Evolutionary conservation across 1,284 basidiomycete species (phyloP), one percentile per base, ranked within the genome.

Genomic region (Leccinum insolens): DNA sequence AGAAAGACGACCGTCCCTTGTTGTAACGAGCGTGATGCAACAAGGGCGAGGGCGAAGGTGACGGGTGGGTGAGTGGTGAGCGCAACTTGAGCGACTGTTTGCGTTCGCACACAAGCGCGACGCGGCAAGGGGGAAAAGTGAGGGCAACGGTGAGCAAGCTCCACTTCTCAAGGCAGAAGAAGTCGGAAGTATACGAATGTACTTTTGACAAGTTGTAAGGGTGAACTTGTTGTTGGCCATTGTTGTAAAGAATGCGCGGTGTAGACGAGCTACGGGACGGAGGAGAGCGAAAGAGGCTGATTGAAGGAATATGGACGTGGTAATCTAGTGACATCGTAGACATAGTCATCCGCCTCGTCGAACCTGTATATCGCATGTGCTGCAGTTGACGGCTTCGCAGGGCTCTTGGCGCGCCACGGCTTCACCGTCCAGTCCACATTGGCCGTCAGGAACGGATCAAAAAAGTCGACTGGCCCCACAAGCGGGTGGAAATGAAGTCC

Each of bases 371-470:
- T 73, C 2, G 96, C 80, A 68, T 89, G 86, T 31, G 83, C 82
- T 28, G 83, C 79, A 15, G 89, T 89, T 12, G 86, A 87, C 1
- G 75, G 75, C 65, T 80, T 79, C 46, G 89, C 84, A 55, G 90
- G 81, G 28, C 86, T 88, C 79, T 89, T 93, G 7, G 92, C 87
- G 55, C 95, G 85, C 96, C 96, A 98, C 2, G 98, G 82, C 80
- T 97, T 98, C 74, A 96, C 92, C 3, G 96, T 98, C 96, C 96
- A 98, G 79, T 98, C 96, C 59, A 93, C 95, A 4, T 92, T 94
- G 70, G 90, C 88, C 12, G 94, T 95, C 69, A 99, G 81, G 84
- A 99, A 99, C 67, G 99, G 82, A 77, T 99, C 97, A 7, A 91
- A 94, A 79, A 99, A 96, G 77, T 99, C 97, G 44, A 99, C 91